Evolutionary conservation across 2,329 filamentous ascomycete species (phyloP).

Genomic region (Tolypocladium album): DNA sequence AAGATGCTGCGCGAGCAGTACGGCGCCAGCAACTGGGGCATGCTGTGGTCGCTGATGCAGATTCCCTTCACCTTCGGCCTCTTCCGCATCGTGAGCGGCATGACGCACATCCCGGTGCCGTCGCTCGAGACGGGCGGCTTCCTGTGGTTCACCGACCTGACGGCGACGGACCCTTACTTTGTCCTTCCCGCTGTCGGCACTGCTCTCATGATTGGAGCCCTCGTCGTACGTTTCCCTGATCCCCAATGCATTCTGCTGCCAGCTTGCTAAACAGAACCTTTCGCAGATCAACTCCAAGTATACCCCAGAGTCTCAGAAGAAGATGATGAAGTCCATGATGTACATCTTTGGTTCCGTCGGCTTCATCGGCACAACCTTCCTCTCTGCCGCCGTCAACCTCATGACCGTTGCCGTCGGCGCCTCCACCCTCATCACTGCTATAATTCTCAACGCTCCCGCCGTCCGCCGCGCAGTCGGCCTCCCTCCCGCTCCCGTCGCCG

Average conservation of each 20-base stretch:
- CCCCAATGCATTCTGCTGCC: no score
- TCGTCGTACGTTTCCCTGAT: slow-evolving; percentile 31
- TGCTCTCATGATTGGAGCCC: slow-evolving; percentile 41
- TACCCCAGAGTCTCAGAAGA: slow-evolving; percentile 18
- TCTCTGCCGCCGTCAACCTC: slow-evolving; percentile 37
- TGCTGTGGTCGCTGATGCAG: slow-evolving; percentile 29
- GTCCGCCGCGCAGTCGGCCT: slow-evolving; percentile 28
- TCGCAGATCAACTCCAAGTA: slow-evolving; percentile 24
- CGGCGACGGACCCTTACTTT: slow-evolving; percentile 65
- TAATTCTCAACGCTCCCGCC: slow-evolving; percentile 24
- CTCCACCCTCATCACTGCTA: slow-evolving; percentile 23
- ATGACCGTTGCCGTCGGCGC: slow-evolving; percentile 32
- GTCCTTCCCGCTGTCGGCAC: slow-evolving; percentile 58
- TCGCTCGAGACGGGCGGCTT: slow-evolving; percentile 59
- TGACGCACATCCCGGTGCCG: slow-evolving; percentile 71
- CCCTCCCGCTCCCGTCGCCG: slow-evolving; percentile 18
- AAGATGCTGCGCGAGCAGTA: slow-evolving; percentile 26
- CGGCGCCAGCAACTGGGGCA: slow-evolving; percentile 19
- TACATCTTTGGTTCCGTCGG: slow-evolving; percentile 32
- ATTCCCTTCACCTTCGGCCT: slow-evolving; percentile 68
- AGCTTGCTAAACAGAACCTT: background rate
- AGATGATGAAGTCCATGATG: slow-evolving; percentile 30
- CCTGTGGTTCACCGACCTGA: slow-evolving; percentile 72
- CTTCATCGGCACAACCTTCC: slow-evolving; percentile 33
- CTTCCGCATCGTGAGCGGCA: slow-evolving; percentile 66